Evolutionary conservation across 192 early-diverging fungal genomes (phyloP).

Genomic region (Coemansia sp.): DNA sequence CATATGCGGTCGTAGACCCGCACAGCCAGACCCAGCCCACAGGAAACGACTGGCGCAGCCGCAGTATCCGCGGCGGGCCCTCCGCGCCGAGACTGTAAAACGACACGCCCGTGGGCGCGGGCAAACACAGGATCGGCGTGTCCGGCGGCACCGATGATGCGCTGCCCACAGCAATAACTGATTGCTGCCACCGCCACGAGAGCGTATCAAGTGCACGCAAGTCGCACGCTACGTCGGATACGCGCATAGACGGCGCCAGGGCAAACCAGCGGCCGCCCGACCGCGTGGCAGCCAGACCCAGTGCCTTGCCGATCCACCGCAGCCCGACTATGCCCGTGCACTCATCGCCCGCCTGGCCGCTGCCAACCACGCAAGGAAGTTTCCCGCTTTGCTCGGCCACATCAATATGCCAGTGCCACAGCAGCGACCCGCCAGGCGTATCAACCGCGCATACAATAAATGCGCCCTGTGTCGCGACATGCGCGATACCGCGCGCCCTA

Average conservation of each 20-base stretch:
- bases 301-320: constrained; percentile 13
- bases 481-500: neutral
- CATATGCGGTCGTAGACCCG: constrained; percentile 18
- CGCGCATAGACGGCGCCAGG: neutral
- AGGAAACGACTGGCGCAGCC: constrained; percentile 14
- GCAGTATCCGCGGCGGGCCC: too few species aligned
- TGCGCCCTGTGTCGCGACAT: constrained; percentile 5
- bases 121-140: constrained; percentile 24
- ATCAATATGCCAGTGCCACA: constrained; percentile 21
- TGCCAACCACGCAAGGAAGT: neutral
- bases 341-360: neutral
- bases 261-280: constrained; percentile 27
- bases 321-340: constrained; percentile 9
- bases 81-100: constrained; percentile 14
- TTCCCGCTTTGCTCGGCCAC: neutral
- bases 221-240: neutral
- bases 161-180: constrained; percentile 16
- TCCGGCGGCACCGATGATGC: constrained; percentile 7
- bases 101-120: constrained; percentile 17
- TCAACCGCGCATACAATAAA: constrained; percentile 8
- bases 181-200: constrained; percentile 44
- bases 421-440: neutral
- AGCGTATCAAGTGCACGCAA: constrained; percentile 1
- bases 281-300: constrained; percentile 20
- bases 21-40: constrained; percentile 46